phyloP scores from a whole-genome alignment of 169 alveolate species.

The Babesia bovis region DNA sequence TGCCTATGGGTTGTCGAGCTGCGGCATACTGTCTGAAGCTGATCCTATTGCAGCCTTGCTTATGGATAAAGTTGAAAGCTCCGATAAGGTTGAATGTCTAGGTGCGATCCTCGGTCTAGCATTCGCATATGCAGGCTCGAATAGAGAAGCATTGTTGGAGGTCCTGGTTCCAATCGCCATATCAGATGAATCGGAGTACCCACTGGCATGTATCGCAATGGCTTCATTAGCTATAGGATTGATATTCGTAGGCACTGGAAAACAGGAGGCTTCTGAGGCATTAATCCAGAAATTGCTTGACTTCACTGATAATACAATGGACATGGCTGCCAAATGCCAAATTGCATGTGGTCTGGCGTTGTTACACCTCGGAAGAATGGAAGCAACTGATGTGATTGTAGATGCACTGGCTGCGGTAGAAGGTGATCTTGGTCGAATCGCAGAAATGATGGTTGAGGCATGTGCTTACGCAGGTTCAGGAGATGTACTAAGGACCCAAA shows the following conservation, averaged over 20 bases:
- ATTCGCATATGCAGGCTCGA: constrained; percentile 97
- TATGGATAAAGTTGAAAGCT: constrained; percentile 87
- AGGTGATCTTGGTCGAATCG: constrained; percentile 70
- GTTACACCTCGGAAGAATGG: constrained; percentile 88
- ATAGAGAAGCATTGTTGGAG: constrained; percentile 90
- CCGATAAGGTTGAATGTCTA: constrained; percentile 77
- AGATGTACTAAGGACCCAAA: constrained; percentile 94
- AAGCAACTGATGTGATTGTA: constrained; percentile 87
- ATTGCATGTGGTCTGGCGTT: constrained; percentile 85
- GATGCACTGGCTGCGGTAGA: constrained; percentile 85
- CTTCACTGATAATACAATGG: constrained; percentile 38
- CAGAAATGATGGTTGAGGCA: constrained; percentile 86
- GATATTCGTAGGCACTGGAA: constrained; percentile 94
- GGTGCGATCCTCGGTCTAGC: constrained; percentile 97
- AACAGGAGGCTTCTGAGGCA: constrained; percentile 93
- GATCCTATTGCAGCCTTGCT: constrained; percentile 95
- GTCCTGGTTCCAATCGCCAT: constrained; percentile 85
- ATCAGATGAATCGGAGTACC: constrained; percentile 81
- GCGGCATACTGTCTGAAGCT: constrained; percentile 92
- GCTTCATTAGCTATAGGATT: constrained; percentile 96
- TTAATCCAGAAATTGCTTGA: constrained; percentile 90
- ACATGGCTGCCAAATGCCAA: constrained; percentile 37
- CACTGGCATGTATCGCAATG: constrained; percentile 91
- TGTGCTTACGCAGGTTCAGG: constrained; percentile 98
- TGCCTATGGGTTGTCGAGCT: constrained; percentile 91